phyloP scores from a whole-genome alignment of 805 yeast species.

The Candida mattraensis region DNA sequence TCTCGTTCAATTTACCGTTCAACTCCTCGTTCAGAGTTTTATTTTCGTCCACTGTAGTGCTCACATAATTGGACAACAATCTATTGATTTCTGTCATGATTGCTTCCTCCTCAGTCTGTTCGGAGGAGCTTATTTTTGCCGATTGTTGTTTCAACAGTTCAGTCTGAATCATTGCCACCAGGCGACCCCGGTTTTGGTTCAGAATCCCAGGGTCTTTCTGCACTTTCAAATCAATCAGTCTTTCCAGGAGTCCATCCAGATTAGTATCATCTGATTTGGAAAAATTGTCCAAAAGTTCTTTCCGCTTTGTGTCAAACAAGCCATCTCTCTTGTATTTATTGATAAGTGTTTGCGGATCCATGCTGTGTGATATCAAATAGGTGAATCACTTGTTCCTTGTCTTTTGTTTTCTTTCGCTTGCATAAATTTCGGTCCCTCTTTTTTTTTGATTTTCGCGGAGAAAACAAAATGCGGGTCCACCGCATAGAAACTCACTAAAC shows the following conservation, averaged over 20 bases:
- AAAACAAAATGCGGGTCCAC: no score
- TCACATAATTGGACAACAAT: conserved; percentile 21
- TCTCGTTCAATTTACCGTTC: conserved; percentile 10
- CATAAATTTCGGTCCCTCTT: conserved; percentile 2
- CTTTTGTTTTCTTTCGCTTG: not conserved
- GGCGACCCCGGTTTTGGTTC: conserved; percentile 47
- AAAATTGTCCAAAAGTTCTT: conserved; percentile 43
- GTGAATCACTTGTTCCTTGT: conserved; percentile 1
- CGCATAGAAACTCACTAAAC: no score
- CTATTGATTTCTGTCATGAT: conserved; percentile 21
- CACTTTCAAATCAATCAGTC: conserved; percentile 47
- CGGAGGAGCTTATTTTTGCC: conserved; percentile 6
- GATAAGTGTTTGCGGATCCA: conserved; percentile 38
- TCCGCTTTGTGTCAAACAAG: conserved; percentile 46
- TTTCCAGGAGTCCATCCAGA: conserved; percentile 13
- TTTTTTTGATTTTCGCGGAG: not conserved
- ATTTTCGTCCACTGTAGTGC: conserved; percentile 16
- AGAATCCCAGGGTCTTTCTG: conserved; percentile 48
- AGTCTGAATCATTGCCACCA: conserved; percentile 54
- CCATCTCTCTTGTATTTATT: conserved; percentile 49
- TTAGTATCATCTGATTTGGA: conserved; percentile 21
- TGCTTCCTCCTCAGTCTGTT: conserved; percentile 15
- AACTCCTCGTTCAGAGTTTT: conserved; percentile 14
- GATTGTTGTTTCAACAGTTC: conserved; percentile 39
- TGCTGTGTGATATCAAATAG: not conserved